Evolutionary conservation across 73 alveolate genomes (phyloP), one percentile per base, ranked within the genome.

Genomic region (Halteria grandinella): DNA sequence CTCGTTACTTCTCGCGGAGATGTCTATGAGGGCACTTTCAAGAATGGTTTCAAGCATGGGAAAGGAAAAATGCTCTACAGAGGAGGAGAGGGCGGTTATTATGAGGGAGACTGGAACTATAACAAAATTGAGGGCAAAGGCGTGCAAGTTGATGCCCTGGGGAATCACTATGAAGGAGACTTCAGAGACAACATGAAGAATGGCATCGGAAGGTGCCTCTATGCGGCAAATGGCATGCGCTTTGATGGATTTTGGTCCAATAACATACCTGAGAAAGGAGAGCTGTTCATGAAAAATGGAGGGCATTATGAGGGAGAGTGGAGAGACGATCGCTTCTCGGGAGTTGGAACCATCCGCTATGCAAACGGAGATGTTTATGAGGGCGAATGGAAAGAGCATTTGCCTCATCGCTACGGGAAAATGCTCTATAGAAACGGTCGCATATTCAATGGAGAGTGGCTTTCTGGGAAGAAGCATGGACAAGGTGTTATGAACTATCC

Each of bases 401-500:
- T 33, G 20, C 83, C 89, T 39, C 83, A 79, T 48, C 28, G 89
- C n/a, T 63, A 55, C 34, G 89, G 89, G 7, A 79, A 63, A 40
- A 40, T 51, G 59, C 39, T 29, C 2, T 79, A 66, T 18, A 63
- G 66, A 51, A 66, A 62, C 41, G 78, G 77, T 36, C 33, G 59
- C 20, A 73, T 37, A 1, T 79, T 50, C 53, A 63, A 79, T 66
- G 99, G 99, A 14, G 92, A 88, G 71, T 97, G 99, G 99, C 69
- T 50, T 23, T 58, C 89, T 51, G 82, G 88, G 31, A 10, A 69
- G 45, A 86, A 91, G 60, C 85, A 93, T 83, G 98, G 98, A 18
- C 90, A 93, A 59, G 99, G 99, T 0, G 87, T 96, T 6, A 85
- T 93, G 95, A 72, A 79, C 52, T 92, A 86, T 89, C 93, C 94